Percentiles rank a stretch among this genome's conserved stretches.
These are phyloP conservation scores for Thalassiosira livingstoniorum DNA, from an alignment of 352 stramenopile genomes.

Conservation along the genomic window DNA sequence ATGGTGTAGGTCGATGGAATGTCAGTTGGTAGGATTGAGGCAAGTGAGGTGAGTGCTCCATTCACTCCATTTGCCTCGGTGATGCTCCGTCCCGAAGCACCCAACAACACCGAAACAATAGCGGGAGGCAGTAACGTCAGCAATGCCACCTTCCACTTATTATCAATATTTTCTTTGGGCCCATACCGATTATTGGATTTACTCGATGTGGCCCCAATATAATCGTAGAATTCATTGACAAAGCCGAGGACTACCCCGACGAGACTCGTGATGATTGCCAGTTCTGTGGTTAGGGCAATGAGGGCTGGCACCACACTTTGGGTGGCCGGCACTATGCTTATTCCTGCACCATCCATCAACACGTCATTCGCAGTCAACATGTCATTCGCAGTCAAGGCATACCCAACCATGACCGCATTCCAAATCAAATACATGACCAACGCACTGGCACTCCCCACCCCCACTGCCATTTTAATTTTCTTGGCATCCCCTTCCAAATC, in stretches of 20 bases:
- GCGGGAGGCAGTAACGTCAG: conserved; percentile 74
- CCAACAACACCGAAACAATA: conserved; percentile 34
- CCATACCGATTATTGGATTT: conserved; percentile 45
- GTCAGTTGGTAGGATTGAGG: not conserved
- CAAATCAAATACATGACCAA: conserved; percentile 86
- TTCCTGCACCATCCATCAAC: conserved; percentile 27
- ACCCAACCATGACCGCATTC: conserved; percentile 84
- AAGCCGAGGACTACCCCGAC: conserved; percentile 74
- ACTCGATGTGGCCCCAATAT: conserved; percentile 16
- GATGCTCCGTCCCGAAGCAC: not conserved
- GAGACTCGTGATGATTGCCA: conserved; percentile 74
- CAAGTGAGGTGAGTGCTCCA: too few relatives aligned
- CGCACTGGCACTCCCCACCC: conserved; percentile 76
- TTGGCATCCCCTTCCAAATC: conserved; percentile 80
- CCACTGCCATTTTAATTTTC: conserved; percentile 81
- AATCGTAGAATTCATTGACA: conserved; percentile 57
- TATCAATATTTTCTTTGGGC: conserved; percentile 49
- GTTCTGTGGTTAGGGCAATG: conserved; percentile 51
- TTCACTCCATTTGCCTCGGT: conserved; percentile 13
- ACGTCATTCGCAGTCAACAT: too few relatives aligned
- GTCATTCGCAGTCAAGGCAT: too few relatives aligned
- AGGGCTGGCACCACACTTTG: not conserved
- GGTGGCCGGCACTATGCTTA: not conserved
- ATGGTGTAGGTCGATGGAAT: conserved; percentile 22
- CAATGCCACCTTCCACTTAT: conserved; percentile 69